These are phyloP conservation scores for Przewalskia tangutica DNA, from an alignment of 257 asterid species.

Conservation along the genomic window DNA sequence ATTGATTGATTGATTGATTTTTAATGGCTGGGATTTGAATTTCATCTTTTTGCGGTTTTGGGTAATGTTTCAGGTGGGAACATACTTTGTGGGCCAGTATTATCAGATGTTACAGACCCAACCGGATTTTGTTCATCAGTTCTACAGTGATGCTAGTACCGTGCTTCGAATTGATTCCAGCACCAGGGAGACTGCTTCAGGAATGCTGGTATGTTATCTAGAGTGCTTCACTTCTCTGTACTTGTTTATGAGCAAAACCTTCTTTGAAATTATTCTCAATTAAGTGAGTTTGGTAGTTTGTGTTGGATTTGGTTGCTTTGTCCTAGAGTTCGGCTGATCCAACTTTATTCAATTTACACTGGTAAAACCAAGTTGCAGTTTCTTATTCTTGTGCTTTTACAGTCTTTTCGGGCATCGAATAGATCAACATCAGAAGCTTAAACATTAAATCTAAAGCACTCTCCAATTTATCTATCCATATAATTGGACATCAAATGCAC, in stretches of 20 bases:
- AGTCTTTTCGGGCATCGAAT: background rate
- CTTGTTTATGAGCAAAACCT: background rate
- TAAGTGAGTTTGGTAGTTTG: background rate
- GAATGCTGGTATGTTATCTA: slow-evolving; percentile 60
- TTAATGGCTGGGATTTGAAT: background rate
- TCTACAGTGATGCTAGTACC: slow-evolving; percentile 85
- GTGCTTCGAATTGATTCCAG: slow-evolving; percentile 85
- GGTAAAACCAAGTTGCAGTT: background rate
- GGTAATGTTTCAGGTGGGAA: slow-evolving; percentile 58
- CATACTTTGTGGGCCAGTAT: slow-evolving; percentile 93
- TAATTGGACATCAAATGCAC: background rate
- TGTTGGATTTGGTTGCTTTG: background rate
- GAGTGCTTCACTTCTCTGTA: background rate
- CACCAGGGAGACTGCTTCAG: slow-evolving; percentile 61
- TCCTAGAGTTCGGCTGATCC: background rate
- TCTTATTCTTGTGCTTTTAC: background rate
- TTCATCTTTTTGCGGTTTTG: slow-evolving; percentile 3
- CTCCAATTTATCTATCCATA: background rate
- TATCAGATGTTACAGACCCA: slow-evolving; percentile 84
- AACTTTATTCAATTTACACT: background rate
- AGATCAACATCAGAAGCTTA: background rate
- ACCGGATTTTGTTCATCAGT: slow-evolving; percentile 79
- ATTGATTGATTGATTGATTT: background rate
- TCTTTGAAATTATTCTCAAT: background rate
- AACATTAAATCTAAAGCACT: background rate